Evolutionary conservation across 306 rosid genomes (phyloP).

Genomic region (Hylodesmum podocarpum): DNA sequence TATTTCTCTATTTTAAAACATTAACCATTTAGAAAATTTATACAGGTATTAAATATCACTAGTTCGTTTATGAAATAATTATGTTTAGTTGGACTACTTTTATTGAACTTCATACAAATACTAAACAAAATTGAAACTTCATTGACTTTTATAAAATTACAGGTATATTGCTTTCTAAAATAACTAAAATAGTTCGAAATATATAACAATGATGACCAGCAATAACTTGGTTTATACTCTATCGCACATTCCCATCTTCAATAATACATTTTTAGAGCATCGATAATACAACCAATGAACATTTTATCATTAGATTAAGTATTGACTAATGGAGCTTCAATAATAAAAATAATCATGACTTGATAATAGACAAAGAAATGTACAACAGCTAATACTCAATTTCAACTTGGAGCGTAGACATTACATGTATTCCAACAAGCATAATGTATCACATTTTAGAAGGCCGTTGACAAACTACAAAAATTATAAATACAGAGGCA

Average conservation of each 20-base stretch:
- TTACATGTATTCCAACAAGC: background rate
- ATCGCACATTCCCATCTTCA: background rate
- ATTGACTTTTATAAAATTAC: background rate
- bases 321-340: background rate
- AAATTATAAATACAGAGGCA: background rate
- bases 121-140: background rate
- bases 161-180: background rate
- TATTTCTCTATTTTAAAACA: background rate
- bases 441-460: background rate
- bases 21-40: background rate
- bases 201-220: background rate
- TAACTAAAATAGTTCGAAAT: background rate
- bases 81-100: background rate
- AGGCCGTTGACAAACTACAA: background rate
- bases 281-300: background rate
- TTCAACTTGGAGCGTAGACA: background rate
- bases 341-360: background rate
- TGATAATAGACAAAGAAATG: conserved; percentile 9
- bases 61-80: background rate
- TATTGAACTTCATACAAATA: background rate
- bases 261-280: background rate
- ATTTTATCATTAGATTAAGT: conserved; percentile 9
- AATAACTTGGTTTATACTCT: background rate
- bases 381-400: background rate
- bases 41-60: background rate